Evolutionary conservation across 371 early-diverging fungal species (phyloP), one percentile per base, ranked within the genome.

Genomic region (Circinella minor): DNA sequence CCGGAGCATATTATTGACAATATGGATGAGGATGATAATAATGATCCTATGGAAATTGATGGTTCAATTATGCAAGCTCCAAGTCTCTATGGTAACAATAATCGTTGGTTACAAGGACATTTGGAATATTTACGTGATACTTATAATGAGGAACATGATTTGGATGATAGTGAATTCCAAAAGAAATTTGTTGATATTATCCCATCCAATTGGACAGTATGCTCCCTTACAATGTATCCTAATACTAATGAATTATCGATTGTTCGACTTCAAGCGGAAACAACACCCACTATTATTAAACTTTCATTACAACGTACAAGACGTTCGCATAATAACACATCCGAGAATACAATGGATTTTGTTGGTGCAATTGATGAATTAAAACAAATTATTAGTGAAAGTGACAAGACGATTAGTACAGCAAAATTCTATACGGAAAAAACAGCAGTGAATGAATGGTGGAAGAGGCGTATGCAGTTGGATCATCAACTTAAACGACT

Each of bases 391-490:
- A 81, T 95, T 72, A 71, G 70, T 4, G 74, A 59, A 15, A 92
- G 90, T 64, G 87, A 91, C 62, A 77, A 80, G 15, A 88, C 87
- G 0, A 81, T 89, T 20, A 69, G 71, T 1, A 70, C 65, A 5
- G 75, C 83, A 1, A 74, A 77, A n/a, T 62, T 67, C 3, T 76
- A 74, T 54, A 68, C 75, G 34, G 84, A 89, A 0, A 83, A 83
- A 13, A 78, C 84, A 3, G 89, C 91, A 59, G 91, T 92, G 61
- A 74, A 81, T 17, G 71, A 77, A 47, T 98, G 98, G 98, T 96
- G 96, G 95, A 82, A 75, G 46, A 80, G 71, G 8, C 86, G 98
- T 20, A 80, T 81, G 14, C 74, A 70, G 17, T 74, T 96, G 15
- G 96, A 98, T 74, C 73, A 71, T 1, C 87, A 88, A 18, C 63